Conservation (phyloP, 2,329 filamentous ascomycete species). For the Cordyceps javanica region DNA sequence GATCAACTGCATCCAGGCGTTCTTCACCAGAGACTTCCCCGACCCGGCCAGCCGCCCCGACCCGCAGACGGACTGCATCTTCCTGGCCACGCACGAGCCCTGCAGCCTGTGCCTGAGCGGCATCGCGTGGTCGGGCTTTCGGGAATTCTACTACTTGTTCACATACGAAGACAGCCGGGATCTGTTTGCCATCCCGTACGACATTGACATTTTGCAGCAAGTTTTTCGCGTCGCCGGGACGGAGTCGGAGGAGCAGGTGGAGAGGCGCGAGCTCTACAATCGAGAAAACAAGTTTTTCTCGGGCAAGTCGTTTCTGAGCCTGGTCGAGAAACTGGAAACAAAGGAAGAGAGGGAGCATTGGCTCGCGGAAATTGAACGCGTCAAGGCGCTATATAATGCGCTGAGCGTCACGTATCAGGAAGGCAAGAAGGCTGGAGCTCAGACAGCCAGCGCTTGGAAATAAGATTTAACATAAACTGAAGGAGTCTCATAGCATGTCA, state of each 20-base stretch:
- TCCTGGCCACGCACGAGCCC: constrained; percentile 54
- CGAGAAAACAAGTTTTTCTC: constrained; percentile 50
- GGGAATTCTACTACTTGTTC: constrained; percentile 51
- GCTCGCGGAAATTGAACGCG: constrained; percentile 35
- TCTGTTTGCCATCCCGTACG: constrained; percentile 49
- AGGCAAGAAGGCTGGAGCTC: constrained; percentile 35
- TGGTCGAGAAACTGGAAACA: constrained; percentile 32
- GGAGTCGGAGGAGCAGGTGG: constrained; percentile 33
- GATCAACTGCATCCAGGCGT: constrained; percentile 54
- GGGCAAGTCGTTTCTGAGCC: constrained; percentile 35
- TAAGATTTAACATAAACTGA: constrained; percentile 16
- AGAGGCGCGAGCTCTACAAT: constrained; percentile 43
- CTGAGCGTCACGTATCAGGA: constrained; percentile 44
- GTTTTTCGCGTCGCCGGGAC: constrained; percentile 45
- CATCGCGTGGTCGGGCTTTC: constrained; percentile 53
- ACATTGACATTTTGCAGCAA: constrained; percentile 50
- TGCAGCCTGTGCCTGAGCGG: constrained; percentile 52
- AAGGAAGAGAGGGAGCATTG: constrained; percentile 27
- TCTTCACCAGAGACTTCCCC: constrained; percentile 38
- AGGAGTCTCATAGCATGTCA: too few relatives aligned
- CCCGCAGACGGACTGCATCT: constrained; percentile 42
- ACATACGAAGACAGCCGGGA: constrained; percentile 54
- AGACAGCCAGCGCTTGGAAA: constrained; percentile 45
- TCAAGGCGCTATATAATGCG: constrained; percentile 42
- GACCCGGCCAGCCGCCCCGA: constrained; percentile 31